Conservation (phyloP, 2,329 filamentous ascomycete genomes). For the Tricladium varicosporioides region DNA sequence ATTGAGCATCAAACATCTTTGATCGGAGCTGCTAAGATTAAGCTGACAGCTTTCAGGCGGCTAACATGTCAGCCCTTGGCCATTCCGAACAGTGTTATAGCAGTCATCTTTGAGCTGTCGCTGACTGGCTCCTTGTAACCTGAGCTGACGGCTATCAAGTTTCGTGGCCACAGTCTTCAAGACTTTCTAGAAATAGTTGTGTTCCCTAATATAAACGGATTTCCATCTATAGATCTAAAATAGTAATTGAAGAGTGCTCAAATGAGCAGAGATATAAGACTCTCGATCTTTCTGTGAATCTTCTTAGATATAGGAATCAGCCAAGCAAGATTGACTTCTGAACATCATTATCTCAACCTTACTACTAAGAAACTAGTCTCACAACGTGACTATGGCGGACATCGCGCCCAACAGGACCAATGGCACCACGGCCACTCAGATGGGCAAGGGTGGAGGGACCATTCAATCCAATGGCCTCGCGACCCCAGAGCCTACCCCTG, state of each 20-base stretch:
- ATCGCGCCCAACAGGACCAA: conserved; percentile 13
- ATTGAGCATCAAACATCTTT: conserved; percentile 14
- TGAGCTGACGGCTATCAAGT: conserved; percentile 2
- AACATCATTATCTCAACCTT: conserved; percentile 7
- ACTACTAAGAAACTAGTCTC: conserved; percentile 13
- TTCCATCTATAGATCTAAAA: conserved; percentile 12
- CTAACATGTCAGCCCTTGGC: conserved; percentile 12
- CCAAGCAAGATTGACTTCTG: conserved; percentile 14
- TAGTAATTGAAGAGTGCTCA: conserved; percentile 11
- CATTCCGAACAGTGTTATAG: conserved; percentile 16
- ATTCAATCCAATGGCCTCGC: conserved; percentile 16
- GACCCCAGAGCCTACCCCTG: conserved; percentile 10
- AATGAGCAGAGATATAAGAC: conserved; percentile 12
- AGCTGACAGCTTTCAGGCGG: conserved; percentile 16
- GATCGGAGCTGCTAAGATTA: conserved; percentile 13
- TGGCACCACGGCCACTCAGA: conserved; percentile 8
- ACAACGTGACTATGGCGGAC: conserved; percentile 15
- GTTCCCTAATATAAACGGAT: conserved; percentile 7
- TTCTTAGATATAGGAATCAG: conserved; percentile 10
- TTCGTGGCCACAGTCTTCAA: neutral
- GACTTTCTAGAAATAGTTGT: conserved; percentile 15
- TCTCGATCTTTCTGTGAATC: conserved; percentile 11
- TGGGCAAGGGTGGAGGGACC: conserved; percentile 11
- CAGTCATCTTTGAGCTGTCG: conserved; percentile 15
- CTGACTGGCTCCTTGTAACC: conserved; percentile 11